Conservation (phyloP, 148 eudicot genomes). For the Camellia granthamiana region DNA sequence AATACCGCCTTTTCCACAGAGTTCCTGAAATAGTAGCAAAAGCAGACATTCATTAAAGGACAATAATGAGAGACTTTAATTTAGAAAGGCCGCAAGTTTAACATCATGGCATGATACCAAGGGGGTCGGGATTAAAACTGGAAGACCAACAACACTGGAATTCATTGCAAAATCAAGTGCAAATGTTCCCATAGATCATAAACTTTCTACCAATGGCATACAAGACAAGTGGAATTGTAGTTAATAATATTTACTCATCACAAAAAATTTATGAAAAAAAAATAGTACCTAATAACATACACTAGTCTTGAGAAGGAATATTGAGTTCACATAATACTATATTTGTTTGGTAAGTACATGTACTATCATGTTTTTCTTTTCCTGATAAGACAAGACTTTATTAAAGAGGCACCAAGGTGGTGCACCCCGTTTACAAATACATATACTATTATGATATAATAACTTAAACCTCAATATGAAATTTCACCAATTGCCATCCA, state of each 20-base stretch:
- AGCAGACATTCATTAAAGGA: neutral
- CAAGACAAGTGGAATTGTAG: neutral
- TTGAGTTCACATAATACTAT: neutral
- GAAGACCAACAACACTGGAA: neutral
- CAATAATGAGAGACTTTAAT: neutral
- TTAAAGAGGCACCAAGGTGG: no score
- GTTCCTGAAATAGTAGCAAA: slow-evolving; percentile 52
- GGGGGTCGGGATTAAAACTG: neutral
- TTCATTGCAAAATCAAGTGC: neutral
- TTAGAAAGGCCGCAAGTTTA: neutral
- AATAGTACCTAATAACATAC: neutral
- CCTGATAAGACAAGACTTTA: no score
- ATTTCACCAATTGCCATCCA: neutral
- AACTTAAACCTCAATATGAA: neutral
- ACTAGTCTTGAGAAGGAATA: neutral
- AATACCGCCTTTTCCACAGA: slow-evolving; percentile 78
- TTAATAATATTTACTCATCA: neutral
- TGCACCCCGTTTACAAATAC: neutral
- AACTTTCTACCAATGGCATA: neutral
- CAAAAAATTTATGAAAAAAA: neutral
- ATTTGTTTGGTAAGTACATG: neutral
- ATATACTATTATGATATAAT: neutral
- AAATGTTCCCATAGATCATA: neutral
- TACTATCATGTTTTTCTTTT: neutral
- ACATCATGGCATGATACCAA: slow-evolving; percentile 3